Percentiles rank a stretch among this genome's conserved stretches.
Conservation (phyloP, 371 early-diverging fungal species). For the Mortierella sp. region DNA sequence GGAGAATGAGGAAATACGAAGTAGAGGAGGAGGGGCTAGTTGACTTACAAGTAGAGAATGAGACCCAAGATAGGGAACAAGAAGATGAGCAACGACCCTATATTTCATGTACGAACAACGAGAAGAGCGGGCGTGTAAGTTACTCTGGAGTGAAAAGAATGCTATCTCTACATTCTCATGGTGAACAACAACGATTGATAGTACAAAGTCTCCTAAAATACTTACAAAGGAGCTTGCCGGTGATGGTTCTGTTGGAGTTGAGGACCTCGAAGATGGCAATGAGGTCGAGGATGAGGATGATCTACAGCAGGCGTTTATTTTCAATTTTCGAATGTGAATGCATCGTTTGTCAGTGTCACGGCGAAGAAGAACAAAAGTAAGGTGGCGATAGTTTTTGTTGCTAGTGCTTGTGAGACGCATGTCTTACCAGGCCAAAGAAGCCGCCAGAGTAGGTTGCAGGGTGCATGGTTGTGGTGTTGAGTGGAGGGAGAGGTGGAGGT, state of each 20-base stretch:
- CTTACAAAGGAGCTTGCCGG: slow-evolving; percentile 55
- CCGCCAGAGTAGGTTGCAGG: slow-evolving; percentile 42
- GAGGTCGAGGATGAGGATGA: slow-evolving; percentile 70
- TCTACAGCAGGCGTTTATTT: slow-evolving; percentile 11
- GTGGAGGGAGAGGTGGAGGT: not conserved
- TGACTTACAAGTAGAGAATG: slow-evolving; percentile 73
- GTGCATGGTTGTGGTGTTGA: slow-evolving; percentile 31
- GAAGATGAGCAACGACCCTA: slow-evolving; percentile 72
- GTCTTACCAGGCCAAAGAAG: slow-evolving; percentile 47
- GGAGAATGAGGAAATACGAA: not conserved
- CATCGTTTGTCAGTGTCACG: not conserved
- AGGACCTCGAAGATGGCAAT: slow-evolving; percentile 73
- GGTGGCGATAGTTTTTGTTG: too few species aligned
- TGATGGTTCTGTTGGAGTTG: slow-evolving; percentile 66
- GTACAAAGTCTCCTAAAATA: not conserved
- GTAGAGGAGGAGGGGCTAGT: too few species aligned
- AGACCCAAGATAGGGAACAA: slow-evolving; percentile 73
- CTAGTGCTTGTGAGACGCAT: too few species aligned
- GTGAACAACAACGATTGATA: not conserved
- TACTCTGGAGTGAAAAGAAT: not conserved
- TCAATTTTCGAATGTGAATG: not conserved
- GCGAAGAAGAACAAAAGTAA: too few species aligned
- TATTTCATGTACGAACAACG: not conserved
- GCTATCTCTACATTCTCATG: not conserved
- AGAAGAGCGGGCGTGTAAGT: not conserved